A percentile compares a stretch with the other conserved stretches of the same genome.
Evolutionary conservation across 2,329 filamentous ascomycete species (phyloP).

Genomic region (Talaromyces rugulosus): DNA sequence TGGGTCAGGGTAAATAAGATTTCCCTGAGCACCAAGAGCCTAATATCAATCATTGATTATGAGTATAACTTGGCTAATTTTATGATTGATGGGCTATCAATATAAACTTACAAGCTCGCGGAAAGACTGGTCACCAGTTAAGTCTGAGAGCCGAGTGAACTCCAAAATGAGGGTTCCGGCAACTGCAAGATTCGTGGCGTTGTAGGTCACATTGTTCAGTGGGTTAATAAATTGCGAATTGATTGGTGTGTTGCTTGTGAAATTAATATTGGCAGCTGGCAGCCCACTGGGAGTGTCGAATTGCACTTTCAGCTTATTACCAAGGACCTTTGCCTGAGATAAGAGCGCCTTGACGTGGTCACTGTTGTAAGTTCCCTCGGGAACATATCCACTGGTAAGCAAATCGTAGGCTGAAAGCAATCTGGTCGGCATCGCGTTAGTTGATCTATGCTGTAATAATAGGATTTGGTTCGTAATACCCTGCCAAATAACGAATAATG

Average conservation of each 20-base stretch:
- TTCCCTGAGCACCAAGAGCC: slow-evolving; percentile 17
- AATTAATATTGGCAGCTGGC: slow-evolving; percentile 15
- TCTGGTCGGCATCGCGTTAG: slow-evolving; percentile 7
- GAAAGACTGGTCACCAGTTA: slow-evolving; percentile 21
- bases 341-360: slow-evolving; percentile 18
- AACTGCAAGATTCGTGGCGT: slow-evolving; percentile 19
- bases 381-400: slow-evolving; percentile 18
- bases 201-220: slow-evolving; percentile 17
- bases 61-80: not conserved
- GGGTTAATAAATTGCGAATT: slow-evolving; percentile 13
- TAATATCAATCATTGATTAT: not conserved
- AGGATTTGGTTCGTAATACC: slow-evolving; percentile 6
- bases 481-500: slow-evolving; percentile 20
- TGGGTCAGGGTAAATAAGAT: slow-evolving; percentile 19
- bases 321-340: slow-evolving; percentile 18
- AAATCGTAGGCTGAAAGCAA: slow-evolving; percentile 20
- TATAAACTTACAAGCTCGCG: slow-evolving; percentile 13
- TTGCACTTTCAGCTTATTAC: slow-evolving; percentile 17
- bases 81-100: not conserved
- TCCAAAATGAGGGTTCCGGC: slow-evolving; percentile 21
- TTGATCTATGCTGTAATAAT: not conserved
- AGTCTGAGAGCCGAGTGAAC: slow-evolving; percentile 19
- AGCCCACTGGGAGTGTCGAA: slow-evolving; percentile 18
- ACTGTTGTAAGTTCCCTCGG: slow-evolving; percentile 16
- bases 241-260: slow-evolving; percentile 13